Evolutionary conservation across 2,329 filamentous ascomycete species (phyloP).

Genomic region (Fusarium kyushuense): DNA sequence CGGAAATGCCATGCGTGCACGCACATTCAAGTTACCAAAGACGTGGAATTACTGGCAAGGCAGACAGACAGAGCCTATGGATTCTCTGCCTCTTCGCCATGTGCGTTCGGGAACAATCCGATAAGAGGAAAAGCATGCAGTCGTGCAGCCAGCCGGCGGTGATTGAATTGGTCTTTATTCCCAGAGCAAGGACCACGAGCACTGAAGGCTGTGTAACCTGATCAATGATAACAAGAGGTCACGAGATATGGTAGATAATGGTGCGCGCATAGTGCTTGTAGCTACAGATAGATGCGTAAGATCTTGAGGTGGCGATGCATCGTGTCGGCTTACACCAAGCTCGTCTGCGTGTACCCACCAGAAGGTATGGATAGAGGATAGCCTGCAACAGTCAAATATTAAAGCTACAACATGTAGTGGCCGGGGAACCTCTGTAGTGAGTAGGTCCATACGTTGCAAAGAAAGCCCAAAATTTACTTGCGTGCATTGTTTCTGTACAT

Average conservation of each 20-base stretch:
- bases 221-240: constrained; percentile 64
- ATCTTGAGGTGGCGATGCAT: not conserved
- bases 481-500: not conserved
- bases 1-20: not conserved
- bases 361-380: not conserved
- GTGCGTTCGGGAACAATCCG: constrained; percentile 42
- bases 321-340: too few species aligned
- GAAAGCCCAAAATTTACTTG: not conserved
- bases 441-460: too few species aligned
- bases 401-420: too few species aligned
- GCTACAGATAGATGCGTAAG: constrained; percentile 57
- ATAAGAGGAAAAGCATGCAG: constrained; percentile 68
- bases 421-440: too few species aligned
- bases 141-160: constrained; percentile 62
- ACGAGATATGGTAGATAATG: constrained; percentile 48
- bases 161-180: constrained; percentile 70
- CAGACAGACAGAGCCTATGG: not conserved
- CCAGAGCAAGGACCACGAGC: constrained; percentile 61
- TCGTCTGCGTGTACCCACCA: not conserved
- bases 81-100: not conserved
- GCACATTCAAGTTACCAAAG: not conserved
- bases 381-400: too few species aligned
- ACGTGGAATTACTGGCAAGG: not conserved
- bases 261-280: constrained; percentile 60
- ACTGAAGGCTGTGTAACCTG: constrained; percentile 70